Base-by-base conservation (phyloP, 805 yeast species). In the Ogataea wickerhamii region DNA sequence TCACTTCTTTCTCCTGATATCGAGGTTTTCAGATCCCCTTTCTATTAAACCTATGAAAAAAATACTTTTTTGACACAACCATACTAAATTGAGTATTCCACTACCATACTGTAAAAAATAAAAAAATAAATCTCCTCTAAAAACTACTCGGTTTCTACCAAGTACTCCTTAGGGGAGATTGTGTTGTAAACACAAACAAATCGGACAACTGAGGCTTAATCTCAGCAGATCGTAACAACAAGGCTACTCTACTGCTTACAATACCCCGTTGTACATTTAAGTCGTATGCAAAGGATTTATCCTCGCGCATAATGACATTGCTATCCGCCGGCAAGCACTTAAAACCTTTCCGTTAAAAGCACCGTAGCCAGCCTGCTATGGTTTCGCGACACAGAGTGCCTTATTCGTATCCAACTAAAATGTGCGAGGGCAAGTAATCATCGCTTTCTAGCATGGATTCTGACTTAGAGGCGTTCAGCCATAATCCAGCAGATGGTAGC, bases 211-310 rank as follows among this genome's bases (percentile, higher is more conserved):
- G 56, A 53, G 62, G 70, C 68, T 63, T 63, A 63, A 63, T 66
- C 70, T 66, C 71, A 66, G 71, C 68, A 67, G 72, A 67, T 68
- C 72, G 73, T 66, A 68, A 66, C 71, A 66, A 67, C 73, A 68
- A 66, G 73, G 73, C 73, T 67, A 67, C 73, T 68, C 73, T 66
- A 63, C 72, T 67, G 68, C 71, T 63, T 52, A 45, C 40, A 38
- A 38, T 38, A 34, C 46, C 46, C 46, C 41, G 44, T 40, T 40
- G 40, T 37, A 37, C 35, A 37, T 37, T 30, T 30, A 37, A 37
- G 45, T 41, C 45, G 45, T 41, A 37, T 41, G 45, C 70, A 60
- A 62, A 64, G 66, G 71, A 67, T 67, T 65, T 63, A 63, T 63
- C 68, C 68, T 59, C 68, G 65, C 67, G 64, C 67, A 63, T 57